These are phyloP conservation scores for Oemleria cerasiformis DNA, from an alignment of 306 rosid genomes.

Conservation along the genomic window DNA sequence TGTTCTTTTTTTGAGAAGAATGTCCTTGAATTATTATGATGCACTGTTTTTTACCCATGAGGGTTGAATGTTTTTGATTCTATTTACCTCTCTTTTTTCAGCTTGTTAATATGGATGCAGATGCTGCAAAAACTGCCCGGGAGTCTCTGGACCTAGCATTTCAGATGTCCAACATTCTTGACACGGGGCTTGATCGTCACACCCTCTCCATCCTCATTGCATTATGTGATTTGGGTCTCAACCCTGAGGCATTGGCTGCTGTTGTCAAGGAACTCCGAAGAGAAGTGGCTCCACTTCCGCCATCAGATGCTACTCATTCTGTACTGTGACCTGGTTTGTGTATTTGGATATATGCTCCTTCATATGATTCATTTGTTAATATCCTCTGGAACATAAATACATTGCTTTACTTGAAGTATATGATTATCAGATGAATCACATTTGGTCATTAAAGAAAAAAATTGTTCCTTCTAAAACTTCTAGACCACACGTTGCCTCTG, in stretches of 20 bases:
- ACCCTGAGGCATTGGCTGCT: constrained; percentile 74
- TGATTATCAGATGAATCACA: not conserved
- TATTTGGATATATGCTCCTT: not conserved
- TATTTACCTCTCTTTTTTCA: not conserved
- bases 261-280: constrained; percentile 63
- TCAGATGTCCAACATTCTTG: constrained; percentile 66
- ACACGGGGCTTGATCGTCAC: constrained; percentile 67
- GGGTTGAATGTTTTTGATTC: not conserved
- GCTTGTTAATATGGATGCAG: constrained; percentile 48
- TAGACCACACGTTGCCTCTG: too few relatives aligned
- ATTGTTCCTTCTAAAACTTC: too few relatives aligned
- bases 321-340: constrained; percentile 6
- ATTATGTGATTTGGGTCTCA: constrained; percentile 75
- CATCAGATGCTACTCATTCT: constrained; percentile 16
- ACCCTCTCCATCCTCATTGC: constrained; percentile 77
- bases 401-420: not conserved
- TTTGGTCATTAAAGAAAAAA: not conserved
- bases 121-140: constrained; percentile 57
- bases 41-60: not conserved
- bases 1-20: too few relatives aligned
- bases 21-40: not conserved
- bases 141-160: constrained; percentile 79
- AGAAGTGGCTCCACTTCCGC: constrained; percentile 20
- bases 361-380: not conserved
- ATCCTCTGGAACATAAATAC: not conserved